These are phyloP conservation scores for Pharnaceum exiguum DNA, from an alignment of 148 eudicot genomes.

Conservation along the genomic window DNA sequence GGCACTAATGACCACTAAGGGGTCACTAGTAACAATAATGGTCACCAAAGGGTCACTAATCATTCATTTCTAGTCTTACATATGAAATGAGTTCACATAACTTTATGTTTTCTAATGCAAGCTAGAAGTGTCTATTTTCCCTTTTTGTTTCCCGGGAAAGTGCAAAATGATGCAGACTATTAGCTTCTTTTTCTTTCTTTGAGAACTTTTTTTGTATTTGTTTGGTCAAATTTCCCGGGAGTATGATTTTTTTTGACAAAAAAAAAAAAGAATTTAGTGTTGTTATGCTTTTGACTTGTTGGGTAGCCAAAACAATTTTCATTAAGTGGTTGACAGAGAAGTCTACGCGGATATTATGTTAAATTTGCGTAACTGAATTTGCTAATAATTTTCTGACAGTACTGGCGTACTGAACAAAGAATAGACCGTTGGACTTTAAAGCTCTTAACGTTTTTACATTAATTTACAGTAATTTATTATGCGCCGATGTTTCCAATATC, in stretches of 20 bases:
- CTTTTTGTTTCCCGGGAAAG: conserved; percentile 3
- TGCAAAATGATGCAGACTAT: neutral
- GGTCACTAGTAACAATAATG: too few species aligned
- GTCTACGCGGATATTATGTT: conserved; percentile 10
- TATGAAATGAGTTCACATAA: neutral
- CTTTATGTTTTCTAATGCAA: neutral
- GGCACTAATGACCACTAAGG: too few species aligned
- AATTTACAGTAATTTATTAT: neutral
- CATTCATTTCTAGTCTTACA: too few species aligned
- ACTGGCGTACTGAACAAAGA: conserved; percentile 14
- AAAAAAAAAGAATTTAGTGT: too few species aligned
- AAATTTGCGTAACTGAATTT: conserved; percentile 23
- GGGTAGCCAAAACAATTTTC: conserved; percentile 12
- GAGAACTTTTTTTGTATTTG: neutral
- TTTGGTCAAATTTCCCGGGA: neutral
- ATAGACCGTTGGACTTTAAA: conserved; percentile 21
- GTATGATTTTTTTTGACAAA: neutral
- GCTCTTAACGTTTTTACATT: conserved; percentile 18
- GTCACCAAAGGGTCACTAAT: too few species aligned
- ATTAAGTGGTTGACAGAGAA: conserved; percentile 3
- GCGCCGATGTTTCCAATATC: neutral
- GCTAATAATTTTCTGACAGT: conserved; percentile 4
- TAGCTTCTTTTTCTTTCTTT: neutral
- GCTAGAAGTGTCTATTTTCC: neutral
- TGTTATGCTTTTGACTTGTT: too few species aligned